Evolutionary conservation across 176 grass and related monocot genomes (phyloP), one percentile per base, ranked within the genome.

Genomic region (Avena insularis): DNA sequence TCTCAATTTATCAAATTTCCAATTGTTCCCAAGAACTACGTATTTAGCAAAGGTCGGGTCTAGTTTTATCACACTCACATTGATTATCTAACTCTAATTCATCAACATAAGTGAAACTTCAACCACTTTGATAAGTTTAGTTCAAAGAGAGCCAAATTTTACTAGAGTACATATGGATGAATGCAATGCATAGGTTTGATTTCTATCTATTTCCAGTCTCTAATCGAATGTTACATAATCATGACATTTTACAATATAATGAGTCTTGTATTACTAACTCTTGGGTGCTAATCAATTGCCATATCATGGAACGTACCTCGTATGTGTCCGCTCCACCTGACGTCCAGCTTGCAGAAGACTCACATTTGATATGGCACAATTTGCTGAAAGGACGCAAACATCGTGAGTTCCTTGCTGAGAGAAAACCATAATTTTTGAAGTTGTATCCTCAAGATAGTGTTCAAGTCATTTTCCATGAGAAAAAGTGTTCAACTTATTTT

Each of bases 351-450:
- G 96, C 57, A 85, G 90, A 91, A 98, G 92, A 3, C 93, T 98
- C 62, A 98, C 96, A 88, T 98, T 98, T 71, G 96, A 98, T 83
- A 98, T 96, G 31, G 93, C 77, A 20, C 96, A 93, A 83, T 98
- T 98, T 56, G 96, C 96, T 48, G 93, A 98, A 72, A 98, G 96
- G 71, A 98, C 77, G 54, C 96, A 98, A 36, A 94, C 79, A 5
- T 90, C 95, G 19, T 87, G 87, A 15, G 72, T 82, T 70, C 96
- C 96, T 20, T 94, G 86, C 70, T 96, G 93, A 55, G 96, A 87
- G 86, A 98, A 98, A 29, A 92, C 85, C 92, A 98, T 91, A 59
- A 98, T 96, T 78, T 90, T 96, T 90, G 92, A 92, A 17, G 92
- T 94, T 43, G 96, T 92, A 62, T 98, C 96, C 93, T 96, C 83